A percentile compares a stretch with the other conserved stretches of the same genome.
Conservation (phyloP, 306 rosid genomes). For the Citrullus mucosospermus region DNA sequence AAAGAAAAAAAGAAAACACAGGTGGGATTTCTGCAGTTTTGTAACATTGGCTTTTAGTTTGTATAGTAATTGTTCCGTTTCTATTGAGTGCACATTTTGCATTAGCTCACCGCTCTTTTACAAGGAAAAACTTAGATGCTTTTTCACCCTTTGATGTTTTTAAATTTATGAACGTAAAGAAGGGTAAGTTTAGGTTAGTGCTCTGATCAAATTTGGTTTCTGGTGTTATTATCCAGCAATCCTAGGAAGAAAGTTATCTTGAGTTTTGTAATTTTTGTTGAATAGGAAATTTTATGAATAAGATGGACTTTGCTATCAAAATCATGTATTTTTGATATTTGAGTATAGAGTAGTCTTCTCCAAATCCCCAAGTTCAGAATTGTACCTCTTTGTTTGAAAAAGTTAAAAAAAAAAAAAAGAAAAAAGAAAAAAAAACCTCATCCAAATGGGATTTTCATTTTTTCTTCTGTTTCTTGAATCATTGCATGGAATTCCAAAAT, state of each 20-base stretch:
- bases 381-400: not conserved
- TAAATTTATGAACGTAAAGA: not conserved
- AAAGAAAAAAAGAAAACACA: not conserved
- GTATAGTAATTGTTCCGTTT: constrained; percentile 20
- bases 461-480: too few species aligned
- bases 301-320: not conserved
- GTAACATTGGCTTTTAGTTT: constrained; percentile 14
- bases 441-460: too few species aligned
- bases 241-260: not conserved
- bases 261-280: not conserved
- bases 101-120: not conserved
- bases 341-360: not conserved
- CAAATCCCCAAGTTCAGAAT: not conserved
- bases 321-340: not conserved
- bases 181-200: not conserved
- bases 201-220: not conserved
- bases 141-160: not conserved
- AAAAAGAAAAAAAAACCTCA: too few species aligned
- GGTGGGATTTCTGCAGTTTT: constrained; percentile 11
- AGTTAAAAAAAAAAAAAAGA: too few species aligned
- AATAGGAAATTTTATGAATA: constrained; percentile 1
- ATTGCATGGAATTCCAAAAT: too few species aligned
- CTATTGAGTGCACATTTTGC: not conserved
- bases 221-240: not conserved
- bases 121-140: not conserved